Evolutionary conservation across 192 early-diverging fungal genomes (phyloP).

Genomic region (Thoreauomyces humboldtii): DNA sequence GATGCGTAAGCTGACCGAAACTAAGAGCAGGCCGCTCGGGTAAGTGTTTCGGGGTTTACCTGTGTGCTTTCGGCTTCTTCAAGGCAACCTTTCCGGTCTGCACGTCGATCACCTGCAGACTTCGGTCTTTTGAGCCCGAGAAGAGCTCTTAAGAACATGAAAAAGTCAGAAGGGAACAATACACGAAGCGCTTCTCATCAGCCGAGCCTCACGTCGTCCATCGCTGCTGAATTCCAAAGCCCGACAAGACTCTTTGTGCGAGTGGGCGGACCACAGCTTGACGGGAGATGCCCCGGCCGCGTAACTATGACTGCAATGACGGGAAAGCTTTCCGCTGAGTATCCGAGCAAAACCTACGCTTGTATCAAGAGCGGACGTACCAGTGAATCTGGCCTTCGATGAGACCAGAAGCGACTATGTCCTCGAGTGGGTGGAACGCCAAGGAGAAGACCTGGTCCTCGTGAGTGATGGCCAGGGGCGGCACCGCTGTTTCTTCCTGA

Average conservation of each 20-base stretch:
- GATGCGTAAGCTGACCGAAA: slow-evolving; percentile 3
- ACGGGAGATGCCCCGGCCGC: background rate
- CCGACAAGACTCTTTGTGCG: slow-evolving; percentile 84
- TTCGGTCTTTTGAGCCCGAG: slow-evolving; percentile 82
- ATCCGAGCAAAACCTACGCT: background rate
- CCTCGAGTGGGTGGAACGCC: slow-evolving; percentile 66
- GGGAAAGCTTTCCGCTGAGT: background rate
- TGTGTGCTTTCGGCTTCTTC: slow-evolving; percentile 79
- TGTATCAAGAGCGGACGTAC: slow-evolving; percentile 44
- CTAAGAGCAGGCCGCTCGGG: background rate
- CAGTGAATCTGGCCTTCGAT: slow-evolving; percentile 72
- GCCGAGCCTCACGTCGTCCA: slow-evolving; percentile 53
- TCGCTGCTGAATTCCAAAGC: slow-evolving; percentile 77
- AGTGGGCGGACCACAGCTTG: slow-evolving; percentile 45
- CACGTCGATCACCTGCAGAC: slow-evolving; percentile 76
- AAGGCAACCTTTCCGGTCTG: slow-evolving; percentile 68
- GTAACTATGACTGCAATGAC: slow-evolving; percentile 13
- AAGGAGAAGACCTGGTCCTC: slow-evolving; percentile 43
- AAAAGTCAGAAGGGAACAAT: background rate
- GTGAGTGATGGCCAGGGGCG: slow-evolving; percentile 25
- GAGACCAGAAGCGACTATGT: slow-evolving; percentile 67
- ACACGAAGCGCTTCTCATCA: background rate
- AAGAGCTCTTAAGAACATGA: slow-evolving; percentile 52
- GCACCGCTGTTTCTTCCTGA: too few relatives aligned
- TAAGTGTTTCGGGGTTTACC: slow-evolving; percentile 64